Evolutionary conservation across 164 flowering plant species (phyloP), one percentile per base, ranked within the genome.

Genomic region (Annona cherimola): DNA sequence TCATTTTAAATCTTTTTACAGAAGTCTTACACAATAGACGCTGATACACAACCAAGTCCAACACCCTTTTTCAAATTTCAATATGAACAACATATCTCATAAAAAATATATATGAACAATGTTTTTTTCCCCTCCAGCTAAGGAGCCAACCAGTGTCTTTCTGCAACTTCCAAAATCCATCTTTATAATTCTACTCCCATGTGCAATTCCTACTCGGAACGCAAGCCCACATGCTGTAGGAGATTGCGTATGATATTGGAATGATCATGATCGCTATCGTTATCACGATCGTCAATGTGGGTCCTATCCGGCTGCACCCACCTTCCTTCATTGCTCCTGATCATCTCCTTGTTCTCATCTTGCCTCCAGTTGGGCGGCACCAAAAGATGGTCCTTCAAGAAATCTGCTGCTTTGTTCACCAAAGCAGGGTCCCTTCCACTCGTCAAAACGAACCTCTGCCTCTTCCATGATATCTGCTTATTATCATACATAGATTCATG

Each of bases 331-430:
- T 61, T 4, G 78, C 70, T 82, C 79, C 83, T 82, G 5, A 84
- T 73, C 91, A 88, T 83, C 46, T 90, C 91, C 73, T 86, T 90
- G 82, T 90, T 90, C 81, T 83, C 84, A 45, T 87, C 83, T 76
- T 88, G 92, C 77, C 92, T 77, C 95, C 95, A 90, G 35, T 39
- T 42, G 0, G 95, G 91, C 12, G 92, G 95, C 7, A 90, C 84
- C 66, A 80, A 55, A 76, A 82, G 75, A 45, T 88, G 83, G 45
- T 85, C 90, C 70, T 87, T 87, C 79, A 88, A 67, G 69, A 90
- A 90, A 64, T 87, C 86, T 12, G 81, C 76, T 8, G 84, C 81
- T 67, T 90, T 90, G 83, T 90, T 90, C 72, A 90, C 92, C 74
- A 90, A 59, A 42, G 95, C 95, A 1, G 80, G 83, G 73, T 90